Conservation (phyloP, 2,329 filamentous ascomycete species). For the Aspergillus pseudonomiae region DNA sequence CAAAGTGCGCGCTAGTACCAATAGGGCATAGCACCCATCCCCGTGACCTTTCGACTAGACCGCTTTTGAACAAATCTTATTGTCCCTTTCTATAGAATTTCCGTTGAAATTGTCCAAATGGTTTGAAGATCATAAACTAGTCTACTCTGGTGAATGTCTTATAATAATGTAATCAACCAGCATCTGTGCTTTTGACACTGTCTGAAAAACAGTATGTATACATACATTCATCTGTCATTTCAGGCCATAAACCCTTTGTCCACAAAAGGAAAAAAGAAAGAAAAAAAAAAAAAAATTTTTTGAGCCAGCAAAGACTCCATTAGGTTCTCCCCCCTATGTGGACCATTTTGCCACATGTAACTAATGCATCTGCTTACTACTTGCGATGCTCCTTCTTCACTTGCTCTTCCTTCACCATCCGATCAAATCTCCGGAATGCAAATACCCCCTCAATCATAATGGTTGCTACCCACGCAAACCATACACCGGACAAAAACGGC, state of each 20-base stretch:
- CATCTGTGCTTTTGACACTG: not conserved
- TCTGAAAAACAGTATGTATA: not conserved
- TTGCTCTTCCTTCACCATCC: conserved; percentile 45
- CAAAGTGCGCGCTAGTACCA: conserved; percentile 33
- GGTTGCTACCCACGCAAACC: conserved; percentile 58
- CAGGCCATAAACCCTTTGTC: not conserved
- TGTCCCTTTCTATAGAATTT: not conserved
- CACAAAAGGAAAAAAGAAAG: not conserved
- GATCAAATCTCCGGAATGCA: conserved; percentile 51
- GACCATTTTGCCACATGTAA: conserved; percentile 2
- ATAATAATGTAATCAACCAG: not conserved
- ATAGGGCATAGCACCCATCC: conserved; percentile 24
- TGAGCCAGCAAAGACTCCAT: not conserved
- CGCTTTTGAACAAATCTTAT: conserved; percentile 9
- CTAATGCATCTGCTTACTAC: conserved; percentile 11
- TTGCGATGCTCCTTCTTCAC: conserved; percentile 34
- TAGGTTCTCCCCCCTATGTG: not conserved
- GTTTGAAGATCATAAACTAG: not conserved
- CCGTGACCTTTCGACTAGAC: conserved; percentile 25
- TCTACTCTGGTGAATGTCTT: not conserved
- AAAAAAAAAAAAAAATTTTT: no score
- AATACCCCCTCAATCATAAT: conserved; percentile 58
- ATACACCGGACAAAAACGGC: conserved; percentile 50
- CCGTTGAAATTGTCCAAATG: not conserved
- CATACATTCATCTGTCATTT: not conserved